Evolutionary conservation across 106 monocot genomes (phyloP).

Genomic region (Dendrobium huoshanense): DNA sequence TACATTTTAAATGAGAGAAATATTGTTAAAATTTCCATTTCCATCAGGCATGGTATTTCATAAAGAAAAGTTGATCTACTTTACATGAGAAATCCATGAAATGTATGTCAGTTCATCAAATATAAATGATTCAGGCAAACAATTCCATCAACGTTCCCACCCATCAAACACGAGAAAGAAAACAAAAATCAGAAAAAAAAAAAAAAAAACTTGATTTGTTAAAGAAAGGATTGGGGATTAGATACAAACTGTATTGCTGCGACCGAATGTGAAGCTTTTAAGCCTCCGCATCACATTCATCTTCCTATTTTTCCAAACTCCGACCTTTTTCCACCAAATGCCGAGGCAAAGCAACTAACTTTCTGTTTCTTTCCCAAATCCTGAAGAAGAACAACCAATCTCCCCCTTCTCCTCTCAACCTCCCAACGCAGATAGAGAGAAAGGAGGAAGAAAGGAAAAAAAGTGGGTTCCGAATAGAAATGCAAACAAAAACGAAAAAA

Average conservation of each 20-base stretch:
- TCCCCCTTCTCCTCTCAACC: neutral
- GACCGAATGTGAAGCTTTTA: conserved; percentile 32
- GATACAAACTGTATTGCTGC: neutral
- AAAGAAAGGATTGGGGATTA: neutral
- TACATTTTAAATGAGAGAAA: too few relatives aligned
- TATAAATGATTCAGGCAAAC: neutral
- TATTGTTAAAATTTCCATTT: too few relatives aligned
- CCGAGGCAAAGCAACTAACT: neutral
- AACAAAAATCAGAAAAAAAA: neutral
- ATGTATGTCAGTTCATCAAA: neutral
- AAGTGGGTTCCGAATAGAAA: neutral
- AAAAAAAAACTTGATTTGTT: neutral
- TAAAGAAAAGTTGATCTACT: neutral
- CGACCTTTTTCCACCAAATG: neutral
- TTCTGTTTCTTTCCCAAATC: conserved; percentile 1
- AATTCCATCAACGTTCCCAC: neutral
- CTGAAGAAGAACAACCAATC: neutral
- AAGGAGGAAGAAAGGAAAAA: neutral
- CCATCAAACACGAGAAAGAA: neutral
- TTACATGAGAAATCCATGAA: neutral
- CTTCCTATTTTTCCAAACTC: conserved; percentile 1
- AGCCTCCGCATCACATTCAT: conserved; percentile 31
- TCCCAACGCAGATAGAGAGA: neutral
- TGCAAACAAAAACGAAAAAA: neutral
- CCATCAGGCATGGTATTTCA: neutral